These are phyloP conservation scores for Lactarius deliciosus DNA, from an alignment of 768 basidiomycete genomes.

Conservation along the genomic window DNA sequence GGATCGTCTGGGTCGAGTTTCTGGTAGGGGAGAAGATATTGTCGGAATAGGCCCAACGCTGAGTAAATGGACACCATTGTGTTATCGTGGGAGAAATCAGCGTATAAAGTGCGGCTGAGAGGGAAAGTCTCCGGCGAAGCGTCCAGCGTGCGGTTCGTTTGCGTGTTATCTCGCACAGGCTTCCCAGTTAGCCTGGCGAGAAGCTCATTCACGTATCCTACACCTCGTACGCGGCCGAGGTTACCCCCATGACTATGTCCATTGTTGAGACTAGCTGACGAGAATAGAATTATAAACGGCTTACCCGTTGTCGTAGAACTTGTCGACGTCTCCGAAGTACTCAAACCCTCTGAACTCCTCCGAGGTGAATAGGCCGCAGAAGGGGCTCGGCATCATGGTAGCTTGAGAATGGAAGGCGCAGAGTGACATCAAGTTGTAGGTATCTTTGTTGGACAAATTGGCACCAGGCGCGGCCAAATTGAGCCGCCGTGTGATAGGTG, in stretches of 20 bases:
- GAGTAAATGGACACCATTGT: constrained; percentile 76
- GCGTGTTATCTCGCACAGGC: constrained; percentile 66
- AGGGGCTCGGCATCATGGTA: constrained; percentile 52
- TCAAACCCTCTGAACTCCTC: constrained; percentile 68
- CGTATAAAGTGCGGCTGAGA: constrained; percentile 60
- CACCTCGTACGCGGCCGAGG: constrained; percentile 75
- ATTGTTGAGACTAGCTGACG: not conserved
- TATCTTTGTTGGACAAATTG: constrained; percentile 53
- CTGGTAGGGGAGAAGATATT: constrained; percentile 19
- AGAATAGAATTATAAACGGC: constrained; percentile 28
- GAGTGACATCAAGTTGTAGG: constrained; percentile 61
- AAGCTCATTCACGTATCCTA: constrained; percentile 89
- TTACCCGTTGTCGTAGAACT: constrained; percentile 77
- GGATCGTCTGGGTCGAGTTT: constrained; percentile 32
- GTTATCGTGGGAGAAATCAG: constrained; percentile 87
- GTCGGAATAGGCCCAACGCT: constrained; percentile 49
- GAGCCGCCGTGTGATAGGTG: constrained; percentile 56
- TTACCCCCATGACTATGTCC: constrained; percentile 57
- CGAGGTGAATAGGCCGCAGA: constrained; percentile 67
- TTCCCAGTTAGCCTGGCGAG: constrained; percentile 69
- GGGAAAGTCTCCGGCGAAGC: constrained; percentile 67
- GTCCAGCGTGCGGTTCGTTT: constrained; percentile 75
- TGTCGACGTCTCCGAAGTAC: constrained; percentile 69
- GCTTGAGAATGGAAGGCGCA: constrained; percentile 80
- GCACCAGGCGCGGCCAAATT: constrained; percentile 64